Conservation (phyloP, 2,329 filamentous ascomycete species). For the Verticillium zaregamsianum region DNA sequence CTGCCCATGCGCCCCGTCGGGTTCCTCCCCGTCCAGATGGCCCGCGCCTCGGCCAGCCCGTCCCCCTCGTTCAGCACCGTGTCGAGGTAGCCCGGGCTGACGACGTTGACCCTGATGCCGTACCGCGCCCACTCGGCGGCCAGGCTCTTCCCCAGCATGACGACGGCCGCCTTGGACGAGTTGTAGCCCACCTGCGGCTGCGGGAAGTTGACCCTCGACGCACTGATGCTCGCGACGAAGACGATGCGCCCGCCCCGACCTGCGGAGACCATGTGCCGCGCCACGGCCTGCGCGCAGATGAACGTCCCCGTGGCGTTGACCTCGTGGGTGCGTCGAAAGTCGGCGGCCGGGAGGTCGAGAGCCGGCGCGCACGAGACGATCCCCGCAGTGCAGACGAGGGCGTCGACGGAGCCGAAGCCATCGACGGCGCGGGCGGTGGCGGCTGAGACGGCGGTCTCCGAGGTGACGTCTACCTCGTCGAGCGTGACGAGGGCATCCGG, state of each 20-base stretch:
- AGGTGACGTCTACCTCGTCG: conserved; percentile 50
- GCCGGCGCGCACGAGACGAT: conserved; percentile 61
- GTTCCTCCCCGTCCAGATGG: conserved; percentile 54
- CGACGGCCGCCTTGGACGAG: conserved; percentile 62
- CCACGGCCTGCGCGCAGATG: conserved; percentile 62
- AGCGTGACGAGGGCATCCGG: conserved; percentile 46
- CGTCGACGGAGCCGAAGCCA: conserved; percentile 57
- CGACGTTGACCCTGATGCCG: conserved; percentile 67
- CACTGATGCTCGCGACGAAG: conserved; percentile 65
- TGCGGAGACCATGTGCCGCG: conserved; percentile 47
- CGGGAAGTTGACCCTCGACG: conserved; percentile 65
- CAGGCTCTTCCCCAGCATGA: conserved; percentile 59
- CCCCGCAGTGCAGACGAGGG: conserved; percentile 60
- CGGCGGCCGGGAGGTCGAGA: conserved; percentile 50
- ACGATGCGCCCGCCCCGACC: conserved; percentile 57
- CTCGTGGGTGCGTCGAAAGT: conserved; percentile 63
- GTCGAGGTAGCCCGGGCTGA: conserved; percentile 75
- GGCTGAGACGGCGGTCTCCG: conserved; percentile 52
- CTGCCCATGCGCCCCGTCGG: conserved; percentile 63
- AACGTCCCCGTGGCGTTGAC: conserved; percentile 71
- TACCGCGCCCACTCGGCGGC: conserved; percentile 70
- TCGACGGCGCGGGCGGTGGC: conserved; percentile 56
- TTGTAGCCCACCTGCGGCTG: conserved; percentile 73
- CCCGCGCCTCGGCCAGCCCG: conserved; percentile 47
- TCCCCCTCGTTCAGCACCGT: conserved; percentile 67